These are phyloP conservation scores for Kodamaea leandrae DNA, from an alignment of 805 yeast genomes.

Conservation along the genomic window DNA sequence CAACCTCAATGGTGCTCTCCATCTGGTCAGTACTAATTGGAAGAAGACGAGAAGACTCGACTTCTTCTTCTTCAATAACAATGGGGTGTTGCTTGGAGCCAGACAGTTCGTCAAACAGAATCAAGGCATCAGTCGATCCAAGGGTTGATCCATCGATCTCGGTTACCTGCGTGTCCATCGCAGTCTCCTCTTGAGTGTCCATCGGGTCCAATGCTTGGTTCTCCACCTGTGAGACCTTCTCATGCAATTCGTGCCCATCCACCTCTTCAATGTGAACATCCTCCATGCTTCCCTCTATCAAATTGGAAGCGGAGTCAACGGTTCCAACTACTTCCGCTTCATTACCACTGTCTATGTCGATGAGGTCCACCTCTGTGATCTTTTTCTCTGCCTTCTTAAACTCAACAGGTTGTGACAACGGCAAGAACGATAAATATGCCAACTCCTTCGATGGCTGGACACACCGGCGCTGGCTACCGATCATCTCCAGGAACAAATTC, in stretches of 20 bases:
- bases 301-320: slow-evolving; percentile 7
- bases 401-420: slow-evolving; percentile 63
- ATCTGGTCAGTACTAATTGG: slow-evolving; percentile 59
- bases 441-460: slow-evolving; percentile 81
- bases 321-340: slow-evolving; percentile 9
- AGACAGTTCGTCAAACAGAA: not conserved
- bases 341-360: slow-evolving; percentile 11
- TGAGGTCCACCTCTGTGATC: slow-evolving; percentile 5
- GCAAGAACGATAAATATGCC: slow-evolving; percentile 84
- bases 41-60: slow-evolving; percentile 17
- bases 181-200: too few species aligned
- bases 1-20: slow-evolving; percentile 72
- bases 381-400: slow-evolving; percentile 36
- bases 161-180: not conserved
- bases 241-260: not conserved
- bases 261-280: slow-evolving; percentile 10
- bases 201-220: too few species aligned
- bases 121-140: not conserved
- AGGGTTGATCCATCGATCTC: not conserved
- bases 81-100: slow-evolving; percentile 6
- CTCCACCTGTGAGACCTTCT: not conserved
- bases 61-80: not conserved
- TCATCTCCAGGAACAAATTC: slow-evolving; percentile 67
- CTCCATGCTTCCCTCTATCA: slow-evolving; percentile 5
- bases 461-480: slow-evolving; percentile 56